phyloP scores from a whole-genome alignment of 2,329 filamentous ascomycete species.

The Calonectria multiphialidica region DNA sequence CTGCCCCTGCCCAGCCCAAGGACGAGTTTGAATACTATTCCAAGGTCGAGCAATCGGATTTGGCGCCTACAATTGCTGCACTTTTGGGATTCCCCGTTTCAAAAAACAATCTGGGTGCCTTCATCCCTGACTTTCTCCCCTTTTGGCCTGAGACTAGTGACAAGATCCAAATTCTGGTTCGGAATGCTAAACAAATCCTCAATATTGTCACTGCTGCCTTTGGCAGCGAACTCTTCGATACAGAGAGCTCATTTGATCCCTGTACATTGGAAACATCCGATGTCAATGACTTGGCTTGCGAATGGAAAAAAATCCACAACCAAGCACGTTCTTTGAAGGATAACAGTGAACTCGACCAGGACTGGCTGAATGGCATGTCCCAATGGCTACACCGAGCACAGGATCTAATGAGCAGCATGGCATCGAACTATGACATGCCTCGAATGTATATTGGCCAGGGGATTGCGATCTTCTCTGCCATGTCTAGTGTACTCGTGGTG shows the following conservation, averaged over 20 bases:
- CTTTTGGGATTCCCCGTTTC: slow-evolving; percentile 90
- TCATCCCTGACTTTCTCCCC: slow-evolving; percentile 82
- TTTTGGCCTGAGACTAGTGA: slow-evolving; percentile 74
- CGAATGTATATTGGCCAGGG: slow-evolving; percentile 65
- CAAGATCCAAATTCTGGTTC: slow-evolving; percentile 75
- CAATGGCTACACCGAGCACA: slow-evolving; percentile 81
- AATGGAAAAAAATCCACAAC: slow-evolving; percentile 65
- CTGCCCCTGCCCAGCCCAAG: slow-evolving; percentile 68
- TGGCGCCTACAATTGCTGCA: slow-evolving; percentile 89
- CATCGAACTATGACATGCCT: slow-evolving; percentile 88
- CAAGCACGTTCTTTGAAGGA: slow-evolving; percentile 39
- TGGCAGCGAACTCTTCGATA: slow-evolving; percentile 58
- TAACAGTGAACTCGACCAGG: slow-evolving; percentile 46
- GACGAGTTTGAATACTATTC: slow-evolving; percentile 87
- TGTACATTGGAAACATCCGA: slow-evolving; percentile 50
- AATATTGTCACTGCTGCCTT: slow-evolving; percentile 82
- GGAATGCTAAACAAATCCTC: slow-evolving; percentile 86
- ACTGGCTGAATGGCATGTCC: slow-evolving; percentile 58
- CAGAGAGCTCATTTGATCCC: slow-evolving; percentile 48
- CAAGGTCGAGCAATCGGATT: slow-evolving; percentile 91
- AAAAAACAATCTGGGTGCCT: slow-evolving; percentile 88
- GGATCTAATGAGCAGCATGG: slow-evolving; percentile 85
- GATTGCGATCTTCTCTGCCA: slow-evolving; percentile 49
- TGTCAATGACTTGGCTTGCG: slow-evolving; percentile 74
- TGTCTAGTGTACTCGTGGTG: slow-evolving; percentile 29